Evolutionary conservation across 257 asterid genomes (phyloP).

Genomic region (Solanum bukasovii): DNA sequence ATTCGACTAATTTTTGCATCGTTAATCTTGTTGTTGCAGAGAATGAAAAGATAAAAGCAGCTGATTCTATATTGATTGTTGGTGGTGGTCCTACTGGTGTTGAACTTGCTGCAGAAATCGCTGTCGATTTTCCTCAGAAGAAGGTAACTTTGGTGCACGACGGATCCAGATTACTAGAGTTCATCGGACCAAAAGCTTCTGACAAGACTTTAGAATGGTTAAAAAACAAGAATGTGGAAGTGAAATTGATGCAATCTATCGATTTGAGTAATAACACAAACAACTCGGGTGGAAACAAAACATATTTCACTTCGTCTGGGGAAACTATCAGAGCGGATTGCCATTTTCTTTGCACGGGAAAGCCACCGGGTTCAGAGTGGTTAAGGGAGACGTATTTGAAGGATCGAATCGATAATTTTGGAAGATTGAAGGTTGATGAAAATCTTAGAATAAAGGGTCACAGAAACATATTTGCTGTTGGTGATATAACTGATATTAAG

Average conservation of each 20-base stretch:
- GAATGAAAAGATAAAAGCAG: conserved; percentile 46
- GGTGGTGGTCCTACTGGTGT: conserved; percentile 87
- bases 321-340: conserved; percentile 55
- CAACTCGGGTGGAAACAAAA: conserved; percentile 24
- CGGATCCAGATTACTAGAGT: conserved; percentile 67
- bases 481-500: no score
- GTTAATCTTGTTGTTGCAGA: conserved; percentile 19
- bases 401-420: conserved; percentile 26
- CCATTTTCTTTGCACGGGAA: conserved; percentile 65
- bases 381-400: conserved; percentile 39
- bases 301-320: conserved; percentile 51
- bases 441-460: no score
- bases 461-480: no score
- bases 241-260: conserved; percentile 47
- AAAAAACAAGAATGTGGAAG: conserved; percentile 51
- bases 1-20: neutral
- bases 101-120: conserved; percentile 85
- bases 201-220: conserved; percentile 64
- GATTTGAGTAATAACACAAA: conserved; percentile 18
- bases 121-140: conserved; percentile 57
- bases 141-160: conserved; percentile 52
- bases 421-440: no score
- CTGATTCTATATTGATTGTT: conserved; percentile 47
- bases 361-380: conserved; percentile 61
- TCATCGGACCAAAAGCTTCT: conserved; percentile 72